Conservation (phyloP, 2,329 filamentous ascomycete species). For the Penicillium hesseltinei region DNA sequence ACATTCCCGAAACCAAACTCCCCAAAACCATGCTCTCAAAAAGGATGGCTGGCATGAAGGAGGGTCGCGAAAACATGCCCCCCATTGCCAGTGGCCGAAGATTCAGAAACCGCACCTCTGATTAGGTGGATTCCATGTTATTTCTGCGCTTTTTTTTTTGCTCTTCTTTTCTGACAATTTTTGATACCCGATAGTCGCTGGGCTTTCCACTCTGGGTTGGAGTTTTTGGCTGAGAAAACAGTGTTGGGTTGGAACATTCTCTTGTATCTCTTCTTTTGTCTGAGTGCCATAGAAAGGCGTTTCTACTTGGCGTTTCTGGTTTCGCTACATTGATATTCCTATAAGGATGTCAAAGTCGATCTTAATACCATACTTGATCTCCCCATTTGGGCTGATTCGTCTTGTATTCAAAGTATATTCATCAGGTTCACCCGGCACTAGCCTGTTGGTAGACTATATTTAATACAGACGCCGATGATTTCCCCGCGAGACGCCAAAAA, state of each 20-base stretch:
- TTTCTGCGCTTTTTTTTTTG: constrained; percentile 1
- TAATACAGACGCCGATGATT: neutral
- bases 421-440: neutral
- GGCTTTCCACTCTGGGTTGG: constrained; percentile 17
- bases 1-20: constrained; percentile 39
- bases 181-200: constrained; percentile 28
- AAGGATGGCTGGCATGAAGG: constrained; percentile 39
- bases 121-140: constrained; percentile 14
- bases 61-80: constrained; percentile 48
- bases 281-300: constrained; percentile 5
- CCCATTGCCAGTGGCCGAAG: constrained; percentile 29
- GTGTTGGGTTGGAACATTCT: constrained; percentile 11
- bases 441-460: neutral
- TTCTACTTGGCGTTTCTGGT: constrained; percentile 2
- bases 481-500: neutral
- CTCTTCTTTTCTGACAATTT: constrained; percentile 9
- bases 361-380: constrained; percentile 8
- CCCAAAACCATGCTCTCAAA: constrained; percentile 44
- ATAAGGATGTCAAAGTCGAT: neutral
- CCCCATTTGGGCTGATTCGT: neutral
- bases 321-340: constrained; percentile 1
- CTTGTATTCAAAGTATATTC: neutral
- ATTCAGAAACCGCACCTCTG: constrained; percentile 31
- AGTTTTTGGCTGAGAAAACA: constrained; percentile 22
- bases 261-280: constrained; percentile 14